Conservation (phyloP, 768 basidiomycete genomes). For the Chlorophyllum brunneum region DNA sequence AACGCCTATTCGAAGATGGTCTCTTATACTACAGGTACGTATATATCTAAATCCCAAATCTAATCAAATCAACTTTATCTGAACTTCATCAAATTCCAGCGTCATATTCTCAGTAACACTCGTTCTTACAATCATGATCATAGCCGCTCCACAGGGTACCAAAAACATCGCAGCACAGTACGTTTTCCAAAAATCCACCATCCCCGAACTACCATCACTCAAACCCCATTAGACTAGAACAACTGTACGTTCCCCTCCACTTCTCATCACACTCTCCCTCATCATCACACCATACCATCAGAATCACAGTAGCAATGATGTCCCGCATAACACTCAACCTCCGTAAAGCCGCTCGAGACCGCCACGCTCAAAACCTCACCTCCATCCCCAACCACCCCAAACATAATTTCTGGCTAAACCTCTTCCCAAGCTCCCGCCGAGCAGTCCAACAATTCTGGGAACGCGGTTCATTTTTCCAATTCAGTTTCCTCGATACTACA, state of each 20-base stretch:
- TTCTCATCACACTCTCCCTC: neutral
- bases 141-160: slow-evolving; percentile 37
- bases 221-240: slow-evolving; percentile 28
- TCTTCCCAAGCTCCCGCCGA: neutral
- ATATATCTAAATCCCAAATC: neutral
- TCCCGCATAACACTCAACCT: slow-evolving; percentile 63
- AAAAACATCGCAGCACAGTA: slow-evolving; percentile 48
- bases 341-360: slow-evolving; percentile 31
- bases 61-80: too few relatives aligned
- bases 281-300: slow-evolving; percentile 6
- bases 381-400: neutral
- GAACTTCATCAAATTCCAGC: slow-evolving; percentile 19
- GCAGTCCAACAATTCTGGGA: neutral
- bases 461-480: neutral
- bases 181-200: slow-evolving; percentile 20
- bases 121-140: slow-evolving; percentile 43
- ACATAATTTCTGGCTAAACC: neutral
- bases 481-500: neutral
- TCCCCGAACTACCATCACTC: neutral
- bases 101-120: slow-evolving; percentile 42
- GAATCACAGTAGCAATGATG: slow-evolving; percentile 51
- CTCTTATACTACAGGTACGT: slow-evolving; percentile 41
- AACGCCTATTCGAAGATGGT: slow-evolving; percentile 41
- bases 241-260: slow-evolving; percentile 26
- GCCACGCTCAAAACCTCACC: neutral